Percentiles rank a stretch among this genome's conserved stretches.
Conservation (phyloP, 2,329 filamentous ascomycete genomes). For the Microsporum ferrugineum region DNA sequence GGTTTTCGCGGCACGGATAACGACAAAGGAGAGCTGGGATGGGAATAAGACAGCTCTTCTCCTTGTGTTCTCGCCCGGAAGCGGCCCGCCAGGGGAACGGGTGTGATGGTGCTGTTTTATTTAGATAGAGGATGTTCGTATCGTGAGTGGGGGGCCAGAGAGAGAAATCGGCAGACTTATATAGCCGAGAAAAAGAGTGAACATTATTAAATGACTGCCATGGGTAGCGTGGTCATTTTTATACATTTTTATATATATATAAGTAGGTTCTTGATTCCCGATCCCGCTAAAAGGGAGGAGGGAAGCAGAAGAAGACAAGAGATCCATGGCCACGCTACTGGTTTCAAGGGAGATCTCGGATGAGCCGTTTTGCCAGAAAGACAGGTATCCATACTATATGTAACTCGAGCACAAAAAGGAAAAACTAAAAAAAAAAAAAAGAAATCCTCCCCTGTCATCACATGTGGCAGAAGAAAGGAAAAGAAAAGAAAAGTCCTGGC, state of each 20-base stretch:
- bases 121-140: background rate
- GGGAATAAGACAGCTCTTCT: background rate
- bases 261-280: background rate
- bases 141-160: background rate
- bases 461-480: background rate
- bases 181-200: background rate
- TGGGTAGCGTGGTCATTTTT: background rate
- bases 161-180: background rate
- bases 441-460: background rate
- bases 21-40: background rate
- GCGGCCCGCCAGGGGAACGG: background rate
- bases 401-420: background rate
- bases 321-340: constrained; percentile 1
- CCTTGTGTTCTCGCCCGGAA: background rate
- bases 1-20: background rate
- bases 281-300: background rate
- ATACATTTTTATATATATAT: background rate
- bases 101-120: background rate
- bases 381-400: too few relatives aligned
- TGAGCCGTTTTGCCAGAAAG: background rate
- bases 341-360: background rate
- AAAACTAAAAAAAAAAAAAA: background rate
- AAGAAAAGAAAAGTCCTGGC: background rate
- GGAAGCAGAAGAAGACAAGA: background rate
- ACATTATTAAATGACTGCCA: background rate